Conservation (phyloP, 129 eudicot species). For the Pittosporum tobira region DNA sequence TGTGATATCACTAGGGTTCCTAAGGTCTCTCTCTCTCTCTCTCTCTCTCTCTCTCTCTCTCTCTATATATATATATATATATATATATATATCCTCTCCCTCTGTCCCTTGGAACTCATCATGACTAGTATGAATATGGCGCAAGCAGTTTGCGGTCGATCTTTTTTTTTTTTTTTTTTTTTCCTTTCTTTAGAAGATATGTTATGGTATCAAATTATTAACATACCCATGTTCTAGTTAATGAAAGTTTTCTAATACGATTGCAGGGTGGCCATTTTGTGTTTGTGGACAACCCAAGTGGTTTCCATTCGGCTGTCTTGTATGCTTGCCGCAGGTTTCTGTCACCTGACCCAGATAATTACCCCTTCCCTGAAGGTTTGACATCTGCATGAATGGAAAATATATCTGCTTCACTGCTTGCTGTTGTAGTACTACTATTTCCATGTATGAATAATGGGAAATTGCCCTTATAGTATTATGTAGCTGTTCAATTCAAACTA, state of each 20-base stretch:
- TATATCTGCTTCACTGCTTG: not conserved
- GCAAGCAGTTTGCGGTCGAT: not conserved
- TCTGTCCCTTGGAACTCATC: not conserved
- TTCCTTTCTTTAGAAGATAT: not conserved
- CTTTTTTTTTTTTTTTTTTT: not conserved
- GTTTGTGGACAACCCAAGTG: constrained; percentile 63
- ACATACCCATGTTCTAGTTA: not conserved
- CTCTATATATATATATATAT: too few species aligned
- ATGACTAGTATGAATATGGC: not conserved
- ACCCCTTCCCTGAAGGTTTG: constrained; percentile 60
- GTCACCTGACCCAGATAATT: constrained; percentile 30
- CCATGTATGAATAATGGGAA: not conserved
- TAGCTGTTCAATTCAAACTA: too few species aligned
- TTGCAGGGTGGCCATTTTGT: constrained; percentile 78
- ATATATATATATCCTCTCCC: too few species aligned
- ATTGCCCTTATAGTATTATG: too few species aligned
- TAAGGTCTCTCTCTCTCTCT: constrained; percentile 39
- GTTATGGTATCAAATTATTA: too few species aligned
- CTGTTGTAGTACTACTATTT: not conserved
- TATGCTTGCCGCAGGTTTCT: constrained; percentile 60
- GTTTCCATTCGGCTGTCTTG: constrained; percentile 68
- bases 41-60: not conserved
- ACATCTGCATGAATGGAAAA: constrained; percentile 24
- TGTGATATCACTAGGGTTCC: constrained; percentile 92
- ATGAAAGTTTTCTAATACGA: not conserved